Percentiles rank a stretch among this genome's conserved stretches.
These are phyloP conservation scores for Coriolopsis trogii DNA, from an alignment of 1,284 basidiomycete genomes.

Conservation along the genomic window DNA sequence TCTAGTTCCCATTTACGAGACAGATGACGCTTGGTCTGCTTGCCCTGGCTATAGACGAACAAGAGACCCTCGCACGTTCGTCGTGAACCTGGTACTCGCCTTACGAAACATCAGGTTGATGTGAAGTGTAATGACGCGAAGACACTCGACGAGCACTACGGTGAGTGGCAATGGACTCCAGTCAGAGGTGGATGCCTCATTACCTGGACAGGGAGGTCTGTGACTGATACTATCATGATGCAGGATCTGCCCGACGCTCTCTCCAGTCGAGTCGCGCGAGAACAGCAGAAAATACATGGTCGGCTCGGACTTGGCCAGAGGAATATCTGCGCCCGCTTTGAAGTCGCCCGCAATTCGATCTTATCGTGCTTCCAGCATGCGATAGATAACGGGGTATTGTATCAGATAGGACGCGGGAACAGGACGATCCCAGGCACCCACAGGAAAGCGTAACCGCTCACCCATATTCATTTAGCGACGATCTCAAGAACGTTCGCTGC, in stretches of 20 bases:
- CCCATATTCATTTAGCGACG: conserved; percentile 10
- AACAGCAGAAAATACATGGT: neutral
- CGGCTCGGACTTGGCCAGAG: neutral
- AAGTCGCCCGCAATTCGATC: conserved; percentile 6
- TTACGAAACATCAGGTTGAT: too few species aligned
- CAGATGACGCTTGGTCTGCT: neutral
- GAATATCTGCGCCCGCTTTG: conserved; percentile 1
- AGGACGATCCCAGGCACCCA: conserved; percentile 8
- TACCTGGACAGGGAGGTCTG: neutral
- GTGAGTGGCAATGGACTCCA: neutral
- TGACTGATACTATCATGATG: conserved; percentile 5
- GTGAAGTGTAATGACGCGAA: too few species aligned
- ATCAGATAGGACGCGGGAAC: conserved; percentile 1
- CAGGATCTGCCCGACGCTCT: conserved; percentile 2
- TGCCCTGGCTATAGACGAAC: neutral
- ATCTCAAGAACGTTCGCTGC: conserved; percentile 25
- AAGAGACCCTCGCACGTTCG: conserved; percentile 19
- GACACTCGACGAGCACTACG: neutral
- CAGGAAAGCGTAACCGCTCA: too few species aligned
- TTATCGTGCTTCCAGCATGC: conserved; percentile 4
- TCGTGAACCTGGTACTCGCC: conserved; percentile 1
- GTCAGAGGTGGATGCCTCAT: neutral
- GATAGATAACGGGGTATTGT: conserved; percentile 12
- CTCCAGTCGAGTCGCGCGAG: neutral
- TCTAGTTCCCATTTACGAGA: neutral